Conservation (phyloP, 2,329 filamentous ascomycete species). For the Diaporthe sp. region DNA sequence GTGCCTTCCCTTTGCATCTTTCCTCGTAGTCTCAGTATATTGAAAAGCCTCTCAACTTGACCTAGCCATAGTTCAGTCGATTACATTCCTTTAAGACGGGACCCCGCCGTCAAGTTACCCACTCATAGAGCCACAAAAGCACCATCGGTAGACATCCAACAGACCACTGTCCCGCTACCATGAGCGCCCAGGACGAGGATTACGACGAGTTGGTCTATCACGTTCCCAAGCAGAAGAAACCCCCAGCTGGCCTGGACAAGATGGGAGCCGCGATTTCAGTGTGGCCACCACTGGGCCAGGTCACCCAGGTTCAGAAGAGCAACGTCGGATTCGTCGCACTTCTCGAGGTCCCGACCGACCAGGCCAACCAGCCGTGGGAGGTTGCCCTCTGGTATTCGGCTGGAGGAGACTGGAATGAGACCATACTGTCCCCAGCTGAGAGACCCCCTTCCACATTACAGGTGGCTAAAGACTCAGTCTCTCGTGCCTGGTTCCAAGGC, state of each 20-base stretch:
- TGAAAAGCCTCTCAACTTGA: background rate
- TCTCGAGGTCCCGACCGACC: slow-evolving; percentile 73
- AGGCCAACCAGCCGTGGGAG: slow-evolving; percentile 74
- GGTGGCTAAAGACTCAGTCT: slow-evolving; percentile 50
- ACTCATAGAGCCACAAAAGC: background rate
- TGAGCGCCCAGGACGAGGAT: slow-evolving; percentile 49
- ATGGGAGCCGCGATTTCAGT: slow-evolving; percentile 60
- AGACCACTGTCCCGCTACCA: slow-evolving; percentile 20
- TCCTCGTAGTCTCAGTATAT: background rate
- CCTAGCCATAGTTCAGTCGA: background rate
- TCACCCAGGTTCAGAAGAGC: slow-evolving; percentile 69
- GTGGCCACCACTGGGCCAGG: slow-evolving; percentile 82
- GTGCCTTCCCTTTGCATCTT: background rate
- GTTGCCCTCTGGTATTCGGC: slow-evolving; percentile 79
- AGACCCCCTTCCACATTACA: slow-evolving; percentile 67
- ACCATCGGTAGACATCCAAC: background rate
- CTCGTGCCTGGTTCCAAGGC: slow-evolving; percentile 68
- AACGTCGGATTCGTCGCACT: slow-evolving; percentile 76
- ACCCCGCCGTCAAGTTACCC: background rate
- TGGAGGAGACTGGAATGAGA: slow-evolving; percentile 67
- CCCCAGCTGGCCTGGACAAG: slow-evolving; percentile 46
- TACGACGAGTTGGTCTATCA: slow-evolving; percentile 55
- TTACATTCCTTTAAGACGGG: background rate
- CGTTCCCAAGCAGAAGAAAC: slow-evolving; percentile 55
- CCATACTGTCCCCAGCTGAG: slow-evolving; percentile 50